Evolutionary conservation across 2,329 filamentous ascomycete species (phyloP), one percentile per base, ranked within the genome.

Genomic region (Microcyclospora tardicrescens): DNA sequence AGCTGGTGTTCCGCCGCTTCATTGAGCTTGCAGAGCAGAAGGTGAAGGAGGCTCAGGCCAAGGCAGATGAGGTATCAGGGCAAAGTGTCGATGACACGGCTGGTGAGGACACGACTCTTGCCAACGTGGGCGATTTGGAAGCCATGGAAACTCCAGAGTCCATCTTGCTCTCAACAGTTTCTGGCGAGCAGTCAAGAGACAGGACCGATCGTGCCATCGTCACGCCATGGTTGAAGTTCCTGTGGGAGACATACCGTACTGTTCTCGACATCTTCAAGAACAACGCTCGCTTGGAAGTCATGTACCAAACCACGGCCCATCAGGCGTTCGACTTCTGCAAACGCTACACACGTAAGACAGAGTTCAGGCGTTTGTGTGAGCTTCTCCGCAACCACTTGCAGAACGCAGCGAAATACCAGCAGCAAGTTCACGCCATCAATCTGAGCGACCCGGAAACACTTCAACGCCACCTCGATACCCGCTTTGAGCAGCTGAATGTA

Each of bases 351-450:
- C 81, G 91, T 61, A 98, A 98, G 80, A 98, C 91, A 50, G 91
- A 98, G 69, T 98, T 98, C 74, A 84, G 91, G 63, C 81, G 91
- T 58, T 84, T 98, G 38, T 98, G 91, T 68, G 91, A 98, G 71
- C 77, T 98, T 47, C 81, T 98, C 47, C 84, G 91, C 55, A 98
- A 98, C 69, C 91, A 98, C 70, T 81, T 98, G 47, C 89, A 95
- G 69, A 98, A 93, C 61, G 91, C 91, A 38, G 89, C 91, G 71
- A 98, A 98, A 68, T 98, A 96, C 69, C 94, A 89, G 34, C 79
- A 86, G 47, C 91, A 96, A 75, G 95, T 96, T 84, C 89, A 96
- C 62, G 91, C 91, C 54, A 98, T 98, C 71, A 98, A 98, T 69
- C 72, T 98, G 47, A 96, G 85, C 63, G 91, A 98, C 56, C 84